Percentiles rank a stretch among this genome's conserved stretches.
These are phyloP conservation scores for Phytophthora tentaculata DNA, from an alignment of 352 stramenopile species.

Conservation along the genomic window DNA sequence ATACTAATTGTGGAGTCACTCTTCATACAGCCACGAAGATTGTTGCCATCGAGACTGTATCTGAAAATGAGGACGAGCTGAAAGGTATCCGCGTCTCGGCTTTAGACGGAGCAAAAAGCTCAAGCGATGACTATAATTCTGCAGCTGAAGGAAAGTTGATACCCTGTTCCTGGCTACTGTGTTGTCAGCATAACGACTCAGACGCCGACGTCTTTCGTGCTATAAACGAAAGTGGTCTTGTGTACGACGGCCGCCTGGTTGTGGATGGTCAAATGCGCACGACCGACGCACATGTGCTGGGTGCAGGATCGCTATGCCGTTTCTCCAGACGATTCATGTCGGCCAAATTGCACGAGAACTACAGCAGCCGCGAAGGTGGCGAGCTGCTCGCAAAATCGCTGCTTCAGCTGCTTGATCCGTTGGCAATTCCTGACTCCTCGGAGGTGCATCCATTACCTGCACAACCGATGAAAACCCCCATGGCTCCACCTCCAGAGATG, in stretches of 20 bases:
- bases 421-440: conserved; percentile 19
- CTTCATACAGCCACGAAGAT: conserved; percentile 64
- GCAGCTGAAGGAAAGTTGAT: conserved; percentile 34
- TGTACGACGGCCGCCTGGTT: conserved; percentile 92
- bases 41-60: conserved; percentile 37
- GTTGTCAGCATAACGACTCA: conserved; percentile 85
- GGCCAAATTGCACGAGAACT: conserved; percentile 77
- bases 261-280: conserved; percentile 89
- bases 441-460: conserved; percentile 20
- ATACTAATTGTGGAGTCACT: conserved; percentile 38
- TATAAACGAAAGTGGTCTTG: conserved; percentile 91
- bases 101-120: conserved; percentile 14
- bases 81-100: conserved; percentile 49
- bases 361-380: conserved; percentile 80
- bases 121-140: not conserved
- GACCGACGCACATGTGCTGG: conserved; percentile 81
- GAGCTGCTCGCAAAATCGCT: conserved; percentile 70
- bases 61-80: conserved; percentile 41
- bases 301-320: conserved; percentile 69
- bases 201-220: conserved; percentile 90
- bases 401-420: conserved; percentile 70
- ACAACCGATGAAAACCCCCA: conserved; percentile 26
- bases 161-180: conserved; percentile 77
- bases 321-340: conserved; percentile 87
- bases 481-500: conserved; percentile 73